Conservation (phyloP, 768 basidiomycete genomes). For the Podaxis sp. region DNA sequence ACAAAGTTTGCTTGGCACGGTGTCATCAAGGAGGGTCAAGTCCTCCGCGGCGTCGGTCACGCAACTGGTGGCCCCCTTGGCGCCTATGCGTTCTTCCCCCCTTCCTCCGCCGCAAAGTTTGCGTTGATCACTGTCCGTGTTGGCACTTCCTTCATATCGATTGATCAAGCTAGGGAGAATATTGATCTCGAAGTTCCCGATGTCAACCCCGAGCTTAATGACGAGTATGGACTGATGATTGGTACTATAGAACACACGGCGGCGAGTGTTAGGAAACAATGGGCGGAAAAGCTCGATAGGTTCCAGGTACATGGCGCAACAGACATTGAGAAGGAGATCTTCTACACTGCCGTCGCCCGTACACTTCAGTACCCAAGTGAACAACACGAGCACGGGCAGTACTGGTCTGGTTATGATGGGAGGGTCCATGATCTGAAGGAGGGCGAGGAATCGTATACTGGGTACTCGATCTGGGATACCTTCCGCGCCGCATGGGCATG, state of each 20-base stretch:
- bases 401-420: conserved; percentile 80
- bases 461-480: conserved; percentile 81
- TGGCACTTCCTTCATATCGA: conserved; percentile 73
- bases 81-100: conserved; percentile 50
- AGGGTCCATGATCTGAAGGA: conserved; percentile 43
- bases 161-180: conserved; percentile 59
- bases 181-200: conserved; percentile 36
- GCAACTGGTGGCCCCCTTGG: conserved; percentile 45
- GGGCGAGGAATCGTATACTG: conserved; percentile 66
- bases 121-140: conserved; percentile 50
- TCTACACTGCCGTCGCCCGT: conserved; percentile 66
- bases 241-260: conserved; percentile 52
- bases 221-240: not conserved
- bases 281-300: conserved; percentile 57
- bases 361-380: conserved; percentile 77
- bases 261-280: conserved; percentile 42
- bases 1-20: conserved; percentile 42
- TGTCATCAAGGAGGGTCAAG: conserved; percentile 43
- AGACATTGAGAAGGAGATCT: conserved; percentile 35
- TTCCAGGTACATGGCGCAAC: conserved; percentile 47
- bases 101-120: conserved; percentile 13
- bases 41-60: conserved; percentile 24
- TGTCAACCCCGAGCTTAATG: not conserved
- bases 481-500: conserved; percentile 80
- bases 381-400: conserved; percentile 59